These are phyloP conservation scores for Ceratobasidium sp. DNA, from an alignment of 1,284 basidiomycete species.

Conservation along the genomic window DNA sequence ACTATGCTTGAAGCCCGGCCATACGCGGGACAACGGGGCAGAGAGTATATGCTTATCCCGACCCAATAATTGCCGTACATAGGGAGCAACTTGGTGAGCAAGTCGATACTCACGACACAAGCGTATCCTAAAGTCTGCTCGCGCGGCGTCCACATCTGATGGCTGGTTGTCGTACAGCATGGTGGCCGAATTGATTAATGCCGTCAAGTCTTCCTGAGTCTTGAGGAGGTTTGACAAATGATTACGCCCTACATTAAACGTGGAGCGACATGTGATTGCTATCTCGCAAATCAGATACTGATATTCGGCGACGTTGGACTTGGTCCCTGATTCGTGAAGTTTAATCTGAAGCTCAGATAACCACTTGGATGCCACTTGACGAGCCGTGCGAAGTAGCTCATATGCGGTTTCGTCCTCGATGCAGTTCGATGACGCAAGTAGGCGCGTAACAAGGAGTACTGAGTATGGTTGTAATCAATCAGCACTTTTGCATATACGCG, in stretches of 20 bases:
- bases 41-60: constrained; percentile 44
- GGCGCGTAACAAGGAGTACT: constrained; percentile 43
- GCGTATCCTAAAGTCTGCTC: background rate
- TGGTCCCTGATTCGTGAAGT: constrained; percentile 43
- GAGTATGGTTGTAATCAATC: background rate
- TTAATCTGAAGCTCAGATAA: constrained; percentile 35
- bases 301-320: constrained; percentile 43
- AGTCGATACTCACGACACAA: constrained; percentile 46
- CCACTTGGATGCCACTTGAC: constrained; percentile 20
- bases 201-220: constrained; percentile 44
- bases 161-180: constrained; percentile 48
- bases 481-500: background rate
- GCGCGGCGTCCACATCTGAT: background rate
- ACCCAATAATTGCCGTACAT: constrained; percentile 40
- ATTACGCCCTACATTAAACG: constrained; percentile 51
- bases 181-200: constrained; percentile 51
- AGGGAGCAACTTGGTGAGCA: constrained; percentile 44
- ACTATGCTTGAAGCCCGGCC: constrained; percentile 43
- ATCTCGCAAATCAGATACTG: constrained; percentile 48
- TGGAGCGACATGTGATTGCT: constrained; percentile 52
- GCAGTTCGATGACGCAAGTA: constrained; percentile 8
- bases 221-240: constrained; percentile 27
- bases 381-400: constrained; percentile 7
- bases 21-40: constrained; percentile 49
- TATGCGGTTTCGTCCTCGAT: background rate